These are phyloP conservation scores for Boletus reticulatus DNA, from an alignment of 768 basidiomycete species.

Conservation along the genomic window DNA sequence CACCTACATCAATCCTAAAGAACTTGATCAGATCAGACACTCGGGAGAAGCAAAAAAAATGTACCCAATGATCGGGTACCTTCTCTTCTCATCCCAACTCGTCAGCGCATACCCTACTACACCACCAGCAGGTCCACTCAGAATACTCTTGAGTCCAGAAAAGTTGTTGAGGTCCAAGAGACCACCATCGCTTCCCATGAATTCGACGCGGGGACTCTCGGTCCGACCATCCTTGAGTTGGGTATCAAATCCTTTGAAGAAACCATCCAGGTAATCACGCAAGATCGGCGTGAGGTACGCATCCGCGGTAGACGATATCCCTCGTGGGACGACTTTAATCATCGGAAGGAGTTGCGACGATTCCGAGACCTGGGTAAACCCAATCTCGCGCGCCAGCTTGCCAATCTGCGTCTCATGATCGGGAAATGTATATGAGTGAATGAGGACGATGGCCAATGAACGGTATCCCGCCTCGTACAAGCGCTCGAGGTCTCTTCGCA, in stretches of 20 bases:
- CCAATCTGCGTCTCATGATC: constrained; percentile 80
- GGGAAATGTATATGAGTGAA: constrained; percentile 91
- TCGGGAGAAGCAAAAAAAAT: constrained; percentile 22
- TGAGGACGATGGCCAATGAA: constrained; percentile 84
- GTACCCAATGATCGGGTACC: constrained; percentile 80
- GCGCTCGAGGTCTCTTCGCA: constrained; percentile 60
- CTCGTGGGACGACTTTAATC: constrained; percentile 95
- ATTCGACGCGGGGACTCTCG: constrained; percentile 76
- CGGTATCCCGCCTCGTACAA: constrained; percentile 83
- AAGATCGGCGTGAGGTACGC: constrained; percentile 94
- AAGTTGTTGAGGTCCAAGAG: constrained; percentile 79
- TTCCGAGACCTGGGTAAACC: constrained; percentile 89
- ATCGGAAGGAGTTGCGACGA: constrained; percentile 86
- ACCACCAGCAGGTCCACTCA: constrained; percentile 92
- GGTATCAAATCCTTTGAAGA: constrained; percentile 84
- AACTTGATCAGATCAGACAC: background rate
- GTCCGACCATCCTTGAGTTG: constrained; percentile 60
- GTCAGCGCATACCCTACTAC: constrained; percentile 90
- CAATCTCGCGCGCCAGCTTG: constrained; percentile 67
- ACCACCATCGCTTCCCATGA: constrained; percentile 95
- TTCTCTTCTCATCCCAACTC: constrained; percentile 79
- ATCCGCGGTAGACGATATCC: constrained; percentile 89
- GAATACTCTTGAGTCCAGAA: constrained; percentile 89
- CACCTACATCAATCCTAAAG: constrained; percentile 82
- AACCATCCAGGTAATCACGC: constrained; percentile 81